Evolutionary conservation across 2,329 filamentous ascomycete genomes (phyloP), one percentile per base, ranked within the genome.

Genomic region (Ophiosphaerella narmari): DNA sequence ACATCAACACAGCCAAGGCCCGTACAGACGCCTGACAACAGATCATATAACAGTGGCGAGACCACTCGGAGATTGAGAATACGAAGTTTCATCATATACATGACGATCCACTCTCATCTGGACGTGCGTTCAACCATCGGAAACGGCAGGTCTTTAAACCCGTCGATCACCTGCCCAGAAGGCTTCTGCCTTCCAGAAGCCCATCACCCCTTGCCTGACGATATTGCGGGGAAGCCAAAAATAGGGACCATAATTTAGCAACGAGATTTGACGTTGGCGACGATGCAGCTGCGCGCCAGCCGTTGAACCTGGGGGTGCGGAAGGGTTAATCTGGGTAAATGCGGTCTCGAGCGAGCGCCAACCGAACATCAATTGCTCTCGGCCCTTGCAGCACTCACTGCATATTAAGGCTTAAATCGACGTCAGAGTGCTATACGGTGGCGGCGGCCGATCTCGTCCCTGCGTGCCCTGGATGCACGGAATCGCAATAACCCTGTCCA

Each of bases 261-360:
- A 33, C 12, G 29, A 37, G 29, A 16, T 45, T 38, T 39, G 37
- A 33, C 34, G 31, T 45, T 38, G n/a, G 16, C 32, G 44, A 31
- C 32, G 23, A n/a, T 34, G 12, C 33, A 5, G 7, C 7, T 37
- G 42, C 32, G 36, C 4, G 14, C n/a, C 32, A 31, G 16, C 12
- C 38, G 35, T 40, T 40, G 33, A 34, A 43, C 50, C 50, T 37
- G 45, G 26, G 42, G 32, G 43, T 44, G 29, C 34, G 42, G 50
- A 46, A 57, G 33, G 48, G 39, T 51, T 58, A 60, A 60, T 60
- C 37, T 60, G 57, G 57, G 23, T 60, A 60, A 60, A 60, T 52
- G 31, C 38, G 38, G 45, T 52, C 50, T 42, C 39, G 50, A 56
- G 43, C 41, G 37, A 41, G 49, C 32, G 38, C 42, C 42, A 44